Base-by-base conservation (phyloP, 768 basidiomycete species). In the Nevesoporus exiguus region DNA sequence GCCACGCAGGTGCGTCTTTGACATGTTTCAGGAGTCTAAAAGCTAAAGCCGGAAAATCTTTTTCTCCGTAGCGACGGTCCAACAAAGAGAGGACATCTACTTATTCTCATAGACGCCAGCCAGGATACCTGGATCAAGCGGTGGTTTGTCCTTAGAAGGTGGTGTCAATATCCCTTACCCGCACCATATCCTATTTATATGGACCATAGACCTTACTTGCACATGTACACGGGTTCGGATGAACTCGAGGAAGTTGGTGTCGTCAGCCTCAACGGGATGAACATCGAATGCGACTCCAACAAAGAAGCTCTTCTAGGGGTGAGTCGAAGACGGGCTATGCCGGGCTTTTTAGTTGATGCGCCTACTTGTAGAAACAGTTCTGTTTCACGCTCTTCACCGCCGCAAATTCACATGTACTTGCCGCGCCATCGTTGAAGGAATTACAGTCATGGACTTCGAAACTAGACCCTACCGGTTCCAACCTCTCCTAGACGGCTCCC, bases 371-470 rank as follows among this genome's bases (percentile, higher is more conserved):
- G 93, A 90, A 86, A 79, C 83, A 79, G 31, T 87, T 85, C 70
- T 88, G 86, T 14, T 95, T 97, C 71, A 93, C 91, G 13, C 79
- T 97, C 30, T 96, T 95, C 72, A 94, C 94, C 2, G 79, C 90
- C 13, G 90, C 90, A 8, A 96, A 97, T 69, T 94, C 93, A 24
- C 88, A 94, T 73, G 91, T 90, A 34, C 78, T 97, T 10, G 86
- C 90, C 9, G 92, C 93, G 31, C 82, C 86, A 3, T 90, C 77
- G 63, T 71, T 77, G 54, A 95, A 90, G 74, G 94, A 97, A 64
- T 77, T 93, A 54, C 84, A 84, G 55, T 81, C 85, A 66, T 97
- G 94, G 94, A 86, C 82, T 62, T 75, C 79, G 55, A 92, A 90
- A 70, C 74, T 94, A 61, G 91, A 93, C 70, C 91, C 91, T 48